Percentiles rank a stretch among this genome's conserved stretches.
These are phyloP conservation scores for Fagopyrum esculentum DNA, from an alignment of 148 eudicot genomes.

Conservation along the genomic window DNA sequence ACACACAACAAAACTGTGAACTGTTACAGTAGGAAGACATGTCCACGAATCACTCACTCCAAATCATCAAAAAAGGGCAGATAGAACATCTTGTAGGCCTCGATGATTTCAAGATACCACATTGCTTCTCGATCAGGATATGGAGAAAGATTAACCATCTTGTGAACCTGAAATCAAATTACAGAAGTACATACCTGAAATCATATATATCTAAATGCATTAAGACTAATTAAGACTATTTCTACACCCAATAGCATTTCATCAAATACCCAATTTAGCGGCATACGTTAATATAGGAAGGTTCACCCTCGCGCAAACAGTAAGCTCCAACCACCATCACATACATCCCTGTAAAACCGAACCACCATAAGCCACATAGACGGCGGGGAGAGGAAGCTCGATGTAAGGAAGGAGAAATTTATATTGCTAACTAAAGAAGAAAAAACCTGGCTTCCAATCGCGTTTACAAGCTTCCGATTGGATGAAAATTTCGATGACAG, in stretches of 20 bases:
- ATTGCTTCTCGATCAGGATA: constrained; percentile 81
- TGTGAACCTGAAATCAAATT: constrained; percentile 61
- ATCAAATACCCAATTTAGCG: constrained; percentile 18
- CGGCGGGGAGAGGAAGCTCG: neutral
- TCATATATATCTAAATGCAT: neutral
- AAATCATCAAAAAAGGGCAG: constrained; percentile 32
- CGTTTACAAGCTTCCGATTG: constrained; percentile 26
- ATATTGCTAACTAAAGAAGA: neutral
- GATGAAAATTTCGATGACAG: constrained; percentile 38
- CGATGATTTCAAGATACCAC: constrained; percentile 96
- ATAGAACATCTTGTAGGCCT: constrained; percentile 79
- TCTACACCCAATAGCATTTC: neutral
- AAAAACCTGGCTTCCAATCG: constrained; percentile 29
- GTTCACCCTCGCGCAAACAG: constrained; percentile 21
- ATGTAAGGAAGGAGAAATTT: neutral
- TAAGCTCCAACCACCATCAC: constrained; percentile 80
- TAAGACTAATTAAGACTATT: neutral
- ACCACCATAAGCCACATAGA: neutral
- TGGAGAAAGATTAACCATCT: constrained; percentile 78
- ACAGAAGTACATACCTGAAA: neutral
- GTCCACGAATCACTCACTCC: neutral
- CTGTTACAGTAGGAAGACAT: neutral
- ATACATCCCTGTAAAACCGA: constrained; percentile 51
- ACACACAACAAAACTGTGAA: neutral
- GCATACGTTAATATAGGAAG: constrained; percentile 49